These are phyloP conservation scores for Fusarium nelsonii DNA, from an alignment of 2,329 filamentous ascomycete species.

Conservation along the genomic window DNA sequence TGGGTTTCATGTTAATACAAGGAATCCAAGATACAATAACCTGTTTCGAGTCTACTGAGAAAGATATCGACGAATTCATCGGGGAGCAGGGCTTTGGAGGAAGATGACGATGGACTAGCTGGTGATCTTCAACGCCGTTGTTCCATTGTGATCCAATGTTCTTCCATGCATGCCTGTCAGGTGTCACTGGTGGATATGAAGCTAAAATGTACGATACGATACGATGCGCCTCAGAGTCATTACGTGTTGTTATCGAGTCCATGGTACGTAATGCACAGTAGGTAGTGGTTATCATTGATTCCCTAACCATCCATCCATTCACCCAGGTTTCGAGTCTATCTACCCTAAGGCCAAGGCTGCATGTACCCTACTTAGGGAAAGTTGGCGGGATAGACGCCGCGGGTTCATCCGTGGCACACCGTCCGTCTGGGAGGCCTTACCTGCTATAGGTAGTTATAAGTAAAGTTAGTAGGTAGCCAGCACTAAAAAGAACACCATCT, in stretches of 20 bases:
- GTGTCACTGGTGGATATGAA: conserved; percentile 6
- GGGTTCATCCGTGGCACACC: background rate
- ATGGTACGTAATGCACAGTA: background rate
- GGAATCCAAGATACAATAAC: background rate
- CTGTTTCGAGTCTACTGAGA: conserved; percentile 17
- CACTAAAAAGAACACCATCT: background rate
- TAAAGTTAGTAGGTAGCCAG: background rate
- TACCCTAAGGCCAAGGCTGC: background rate
- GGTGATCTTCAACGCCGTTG: conserved; percentile 10
- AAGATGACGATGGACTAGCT: conserved; percentile 3
- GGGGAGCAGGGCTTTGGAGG: conserved; percentile 1
- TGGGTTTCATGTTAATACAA: conserved; percentile 12
- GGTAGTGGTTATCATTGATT: background rate
- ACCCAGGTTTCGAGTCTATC: background rate
- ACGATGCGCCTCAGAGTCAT: background rate
- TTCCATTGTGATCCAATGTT: background rate
- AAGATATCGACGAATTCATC: background rate
- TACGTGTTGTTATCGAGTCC: background rate
- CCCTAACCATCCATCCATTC: background rate
- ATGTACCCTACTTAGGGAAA: background rate
- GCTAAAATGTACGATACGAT: background rate
- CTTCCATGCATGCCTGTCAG: conserved; percentile 7
- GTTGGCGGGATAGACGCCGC: background rate
- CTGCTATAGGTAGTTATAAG: too few species aligned
- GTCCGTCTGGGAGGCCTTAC: background rate